Percentiles rank a stretch among this genome's conserved stretches.
phyloP scores from a whole-genome alignment of 2,329 filamentous ascomycete species.

The Stagonosporopsis tanaceti region DNA sequence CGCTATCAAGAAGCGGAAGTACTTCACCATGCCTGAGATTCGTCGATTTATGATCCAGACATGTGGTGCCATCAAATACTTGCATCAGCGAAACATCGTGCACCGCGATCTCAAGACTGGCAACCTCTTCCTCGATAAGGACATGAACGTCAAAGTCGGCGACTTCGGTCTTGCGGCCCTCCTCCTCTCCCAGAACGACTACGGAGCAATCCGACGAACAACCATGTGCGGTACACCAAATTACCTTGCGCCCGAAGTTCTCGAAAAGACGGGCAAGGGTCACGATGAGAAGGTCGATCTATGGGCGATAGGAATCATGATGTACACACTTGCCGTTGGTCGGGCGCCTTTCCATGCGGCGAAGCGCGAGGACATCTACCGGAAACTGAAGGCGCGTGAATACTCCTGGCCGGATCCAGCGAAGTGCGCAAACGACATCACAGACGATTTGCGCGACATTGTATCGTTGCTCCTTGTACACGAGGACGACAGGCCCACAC shows the following conservation, averaged over 20 bases:
- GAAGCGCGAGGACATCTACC: conserved; percentile 85
- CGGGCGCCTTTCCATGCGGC: conserved; percentile 96
- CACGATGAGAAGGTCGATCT: conserved; percentile 98
- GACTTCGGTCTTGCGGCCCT: conserved; percentile 96
- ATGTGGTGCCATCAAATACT: conserved; percentile 95
- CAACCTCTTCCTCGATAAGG: conserved; percentile 91
- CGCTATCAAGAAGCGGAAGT: conserved; percentile 92
- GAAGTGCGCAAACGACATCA: conserved; percentile 73
- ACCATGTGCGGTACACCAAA: conserved; percentile 98
- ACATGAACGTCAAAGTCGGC: conserved; percentile 98
- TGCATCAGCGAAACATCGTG: conserved; percentile 94
- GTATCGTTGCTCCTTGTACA: conserved; percentile 79
- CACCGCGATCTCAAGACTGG: conserved; percentile 98
- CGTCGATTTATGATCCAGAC: conserved; percentile 94
- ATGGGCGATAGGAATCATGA: conserved; percentile 97
- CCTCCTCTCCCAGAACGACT: conserved; percentile 88
- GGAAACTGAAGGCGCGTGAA: conserved; percentile 71
- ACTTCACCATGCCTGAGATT: conserved; percentile 91
- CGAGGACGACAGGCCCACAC: conserved; percentile 76
- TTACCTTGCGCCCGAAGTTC: conserved; percentile 95
- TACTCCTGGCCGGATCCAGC: conserved; percentile 80
- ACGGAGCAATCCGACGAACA: conserved; percentile 79
- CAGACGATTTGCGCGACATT: conserved; percentile 77
- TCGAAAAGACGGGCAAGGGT: conserved; percentile 91
- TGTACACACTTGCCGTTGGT: conserved; percentile 97